Evolutionary conservation across 2,329 filamentous ascomycete species (phyloP).

Genomic region (Aspergillus sp.): DNA sequence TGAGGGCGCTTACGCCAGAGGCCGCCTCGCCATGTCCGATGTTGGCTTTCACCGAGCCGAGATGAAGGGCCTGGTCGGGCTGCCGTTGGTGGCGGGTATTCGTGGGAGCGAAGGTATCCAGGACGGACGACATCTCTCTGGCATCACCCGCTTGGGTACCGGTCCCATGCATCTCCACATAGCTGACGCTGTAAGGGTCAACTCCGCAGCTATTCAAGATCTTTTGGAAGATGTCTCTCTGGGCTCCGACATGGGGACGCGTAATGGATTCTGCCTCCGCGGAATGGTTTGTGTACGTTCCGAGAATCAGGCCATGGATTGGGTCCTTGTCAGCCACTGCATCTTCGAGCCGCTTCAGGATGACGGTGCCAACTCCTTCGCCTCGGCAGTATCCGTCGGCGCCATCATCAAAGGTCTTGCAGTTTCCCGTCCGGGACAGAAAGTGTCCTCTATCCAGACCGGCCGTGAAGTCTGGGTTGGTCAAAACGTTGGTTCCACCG

Average conservation of each 20-base stretch:
- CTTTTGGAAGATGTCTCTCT: constrained; percentile 66
- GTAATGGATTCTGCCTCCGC: constrained; percentile 80
- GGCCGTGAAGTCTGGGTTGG: constrained; percentile 77
- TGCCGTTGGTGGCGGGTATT: constrained; percentile 35
- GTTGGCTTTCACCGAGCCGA: constrained; percentile 65
- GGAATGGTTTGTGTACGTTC: constrained; percentile 76
- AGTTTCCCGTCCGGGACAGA: constrained; percentile 71
- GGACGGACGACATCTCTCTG: constrained; percentile 77
- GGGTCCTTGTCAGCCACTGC: constrained; percentile 71
- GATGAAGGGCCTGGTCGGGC: constrained; percentile 49
- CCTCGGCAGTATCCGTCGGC: constrained; percentile 82
- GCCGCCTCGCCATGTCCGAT: constrained; percentile 64
- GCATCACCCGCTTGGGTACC: constrained; percentile 80
- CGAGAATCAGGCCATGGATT: constrained; percentile 69
- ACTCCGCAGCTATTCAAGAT: constrained; percentile 52
- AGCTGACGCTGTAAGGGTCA: constrained; percentile 73
- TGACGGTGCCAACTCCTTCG: constrained; percentile 71
- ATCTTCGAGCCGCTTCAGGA: constrained; percentile 77
- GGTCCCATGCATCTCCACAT: constrained; percentile 88
- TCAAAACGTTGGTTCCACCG: constrained; percentile 73
- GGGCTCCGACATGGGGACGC: constrained; percentile 74
- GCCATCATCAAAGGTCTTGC: constrained; percentile 76
- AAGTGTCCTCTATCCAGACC: constrained; percentile 76
- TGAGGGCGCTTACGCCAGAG: constrained; percentile 49
- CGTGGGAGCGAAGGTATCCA: constrained; percentile 57